Evolutionary conservation across 805 yeast genomes (phyloP).

Genomic region (Starmerella bombicola): DNA sequence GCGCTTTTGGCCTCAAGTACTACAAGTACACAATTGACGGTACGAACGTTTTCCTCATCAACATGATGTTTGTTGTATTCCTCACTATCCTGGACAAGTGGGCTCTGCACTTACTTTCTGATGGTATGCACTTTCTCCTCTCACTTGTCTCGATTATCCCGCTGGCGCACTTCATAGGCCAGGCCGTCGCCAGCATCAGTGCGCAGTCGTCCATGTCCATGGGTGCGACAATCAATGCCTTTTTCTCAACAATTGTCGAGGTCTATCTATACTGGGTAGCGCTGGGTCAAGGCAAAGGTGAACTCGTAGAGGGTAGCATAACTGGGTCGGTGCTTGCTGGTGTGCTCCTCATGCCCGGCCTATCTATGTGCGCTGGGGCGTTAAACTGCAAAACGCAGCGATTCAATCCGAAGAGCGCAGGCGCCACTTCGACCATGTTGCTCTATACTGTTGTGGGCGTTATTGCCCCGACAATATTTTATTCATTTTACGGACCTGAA

Average conservation of each 20-base stretch:
- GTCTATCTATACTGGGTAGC: constrained; percentile 89
- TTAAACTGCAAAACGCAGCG: constrained; percentile 81
- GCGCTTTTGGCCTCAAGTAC: constrained; percentile 85
- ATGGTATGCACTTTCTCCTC: constrained; percentile 51
- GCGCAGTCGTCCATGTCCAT: constrained; percentile 98
- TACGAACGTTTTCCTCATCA: constrained; percentile 83
- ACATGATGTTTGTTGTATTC: constrained; percentile 62
- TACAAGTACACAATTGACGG: constrained; percentile 95
- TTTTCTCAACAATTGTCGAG: constrained; percentile 91
- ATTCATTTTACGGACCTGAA: constrained; percentile 80
- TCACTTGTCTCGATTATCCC: constrained; percentile 82
- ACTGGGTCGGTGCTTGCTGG: constrained; percentile 91
- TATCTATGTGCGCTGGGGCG: constrained; percentile 98
- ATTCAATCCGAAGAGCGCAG: constrained; percentile 91
- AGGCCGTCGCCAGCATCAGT: constrained; percentile 97
- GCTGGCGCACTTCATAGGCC: constrained; percentile 92
- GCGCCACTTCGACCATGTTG: constrained; percentile 92
- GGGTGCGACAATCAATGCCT: constrained; percentile 96
- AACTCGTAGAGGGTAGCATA: constrained; percentile 88
- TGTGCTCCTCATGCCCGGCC: constrained; percentile 78
- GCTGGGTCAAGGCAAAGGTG: constrained; percentile 67
- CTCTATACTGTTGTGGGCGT: constrained; percentile 80
- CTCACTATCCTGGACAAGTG: constrained; percentile 74
- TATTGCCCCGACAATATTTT: constrained; percentile 83
- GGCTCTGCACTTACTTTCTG: constrained; percentile 40